Evolutionary conservation across 2,329 filamentous ascomycete species (phyloP).

Genomic region (Aotearoamyces nothofagi): DNA sequence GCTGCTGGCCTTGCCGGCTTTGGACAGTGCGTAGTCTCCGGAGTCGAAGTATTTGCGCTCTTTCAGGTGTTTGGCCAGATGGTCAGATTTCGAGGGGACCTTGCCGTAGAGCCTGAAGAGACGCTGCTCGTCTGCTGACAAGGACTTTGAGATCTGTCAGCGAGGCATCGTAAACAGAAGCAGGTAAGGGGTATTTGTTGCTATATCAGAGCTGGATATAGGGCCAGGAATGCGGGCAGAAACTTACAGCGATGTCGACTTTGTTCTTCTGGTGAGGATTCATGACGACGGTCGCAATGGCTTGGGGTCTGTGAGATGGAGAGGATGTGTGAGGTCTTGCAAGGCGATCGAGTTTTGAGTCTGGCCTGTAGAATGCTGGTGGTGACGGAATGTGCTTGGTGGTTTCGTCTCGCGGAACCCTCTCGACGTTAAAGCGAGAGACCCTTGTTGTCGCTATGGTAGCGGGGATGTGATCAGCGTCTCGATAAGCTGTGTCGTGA

Average conservation of each 20-base stretch:
- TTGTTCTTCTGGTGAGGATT: conserved; percentile 99
- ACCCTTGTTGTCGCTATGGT: too few relatives aligned
- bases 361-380: too few relatives aligned
- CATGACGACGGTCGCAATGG: conserved; percentile 38
- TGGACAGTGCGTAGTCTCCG: conserved; percentile 89
- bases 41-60: conserved; percentile 99
- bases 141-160: conserved; percentile 40
- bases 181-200: neutral
- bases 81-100: conserved; percentile 87
- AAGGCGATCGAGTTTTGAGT: too few relatives aligned
- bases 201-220: conserved; percentile 2
- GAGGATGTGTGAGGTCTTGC: conserved; percentile 1
- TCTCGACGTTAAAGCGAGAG: too few relatives aligned
- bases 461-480: too few relatives aligned
- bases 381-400: too few relatives aligned
- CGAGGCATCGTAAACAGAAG: neutral
- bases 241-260: conserved; percentile 81
- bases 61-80: conserved; percentile 96
- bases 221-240: conserved; percentile 9
- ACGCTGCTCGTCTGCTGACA: conserved; percentile 88
- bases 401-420: too few relatives aligned
- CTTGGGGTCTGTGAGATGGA: conserved; percentile 3
- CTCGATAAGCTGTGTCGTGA: too few relatives aligned
- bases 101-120: conserved; percentile 97
- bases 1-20: conserved; percentile 91